These are phyloP conservation scores for Gymnopus androsaceus DNA, from an alignment of 1,284 basidiomycete species.

Conservation along the genomic window DNA sequence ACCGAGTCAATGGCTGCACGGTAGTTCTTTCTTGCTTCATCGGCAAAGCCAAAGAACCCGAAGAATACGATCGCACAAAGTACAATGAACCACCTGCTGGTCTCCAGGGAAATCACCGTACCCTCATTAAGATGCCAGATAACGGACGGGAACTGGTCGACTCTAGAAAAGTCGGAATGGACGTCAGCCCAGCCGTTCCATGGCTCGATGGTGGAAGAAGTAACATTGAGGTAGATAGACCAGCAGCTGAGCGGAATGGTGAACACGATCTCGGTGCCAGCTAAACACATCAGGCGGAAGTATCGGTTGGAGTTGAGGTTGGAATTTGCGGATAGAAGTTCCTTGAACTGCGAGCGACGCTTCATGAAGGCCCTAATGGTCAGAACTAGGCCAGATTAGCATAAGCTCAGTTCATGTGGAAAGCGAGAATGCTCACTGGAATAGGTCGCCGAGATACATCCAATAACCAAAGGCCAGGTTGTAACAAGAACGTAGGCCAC, in stretches of 20 bases:
- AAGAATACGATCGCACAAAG: slow-evolving; percentile 47
- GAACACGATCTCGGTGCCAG: slow-evolving; percentile 42
- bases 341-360: slow-evolving; percentile 40
- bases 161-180: slow-evolving; percentile 33
- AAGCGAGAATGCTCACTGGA: slow-evolving; percentile 32
- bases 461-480: slow-evolving; percentile 44
- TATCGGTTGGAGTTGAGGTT: slow-evolving; percentile 48
- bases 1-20: slow-evolving; percentile 16
- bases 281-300: slow-evolving; percentile 55
- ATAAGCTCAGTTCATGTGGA: not conserved
- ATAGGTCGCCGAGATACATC: slow-evolving; percentile 41
- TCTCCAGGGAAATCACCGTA: slow-evolving; percentile 30
- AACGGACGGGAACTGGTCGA: slow-evolving; percentile 33
- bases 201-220: slow-evolving; percentile 29
- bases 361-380: slow-evolving; percentile 39
- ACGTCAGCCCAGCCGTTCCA: slow-evolving; percentile 59
- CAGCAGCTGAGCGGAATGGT: slow-evolving; percentile 36
- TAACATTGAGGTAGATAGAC: slow-evolving; percentile 27
- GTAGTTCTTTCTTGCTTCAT: slow-evolving; percentile 42
- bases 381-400: slow-evolving; percentile 32
- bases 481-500: slow-evolving; percentile 42
- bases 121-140: slow-evolving; percentile 31
- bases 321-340: slow-evolving; percentile 36
- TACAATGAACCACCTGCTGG: slow-evolving; percentile 41
- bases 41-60: slow-evolving; percentile 47